Percentiles rank a stretch among this genome's conserved stretches.
These are phyloP conservation scores for Debaryomyces hansenii DNA, from an alignment of 805 yeast genomes.

Conservation along the genomic window DNA sequence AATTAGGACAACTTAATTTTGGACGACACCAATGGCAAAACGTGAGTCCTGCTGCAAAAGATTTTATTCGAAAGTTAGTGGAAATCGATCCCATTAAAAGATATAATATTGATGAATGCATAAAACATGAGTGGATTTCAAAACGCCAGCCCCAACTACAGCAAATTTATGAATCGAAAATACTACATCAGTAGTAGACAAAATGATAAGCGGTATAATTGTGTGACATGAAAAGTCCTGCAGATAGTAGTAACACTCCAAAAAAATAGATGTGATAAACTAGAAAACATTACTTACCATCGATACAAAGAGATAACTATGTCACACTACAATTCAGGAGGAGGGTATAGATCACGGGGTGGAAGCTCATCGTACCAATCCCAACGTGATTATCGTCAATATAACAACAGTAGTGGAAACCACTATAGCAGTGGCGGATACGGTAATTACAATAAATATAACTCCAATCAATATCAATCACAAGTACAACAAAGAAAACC, in stretches of 20 bases:
- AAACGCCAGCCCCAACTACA: constrained; percentile 35
- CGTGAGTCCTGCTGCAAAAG: constrained; percentile 43
- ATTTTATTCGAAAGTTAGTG: constrained; percentile 43
- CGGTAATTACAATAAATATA: neutral
- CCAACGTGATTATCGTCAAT: neutral
- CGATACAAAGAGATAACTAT: neutral
- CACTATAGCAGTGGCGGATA: neutral
- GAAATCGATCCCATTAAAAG: constrained; percentile 38
- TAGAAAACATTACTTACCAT: no score
- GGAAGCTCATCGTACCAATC: neutral
- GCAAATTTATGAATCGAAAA: constrained; percentile 30
- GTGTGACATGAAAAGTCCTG: neutral
- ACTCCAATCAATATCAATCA: neutral
- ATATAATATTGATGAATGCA: constrained; percentile 35
- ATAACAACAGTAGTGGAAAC: neutral
- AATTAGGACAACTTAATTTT: constrained; percentile 40
- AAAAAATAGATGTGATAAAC: neutral
- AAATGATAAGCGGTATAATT: no score
- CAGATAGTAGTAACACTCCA: neutral
- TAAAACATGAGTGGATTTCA: constrained; percentile 50
- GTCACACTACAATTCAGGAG: neutral
- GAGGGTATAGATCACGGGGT: neutral
- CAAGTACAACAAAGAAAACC: constrained; percentile 5
- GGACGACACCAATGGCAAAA: constrained; percentile 40
- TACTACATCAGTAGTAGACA: neutral